phyloP scores from a whole-genome alignment of 768 basidiomycete genomes.

The Lentinus tigrinus region DNA sequence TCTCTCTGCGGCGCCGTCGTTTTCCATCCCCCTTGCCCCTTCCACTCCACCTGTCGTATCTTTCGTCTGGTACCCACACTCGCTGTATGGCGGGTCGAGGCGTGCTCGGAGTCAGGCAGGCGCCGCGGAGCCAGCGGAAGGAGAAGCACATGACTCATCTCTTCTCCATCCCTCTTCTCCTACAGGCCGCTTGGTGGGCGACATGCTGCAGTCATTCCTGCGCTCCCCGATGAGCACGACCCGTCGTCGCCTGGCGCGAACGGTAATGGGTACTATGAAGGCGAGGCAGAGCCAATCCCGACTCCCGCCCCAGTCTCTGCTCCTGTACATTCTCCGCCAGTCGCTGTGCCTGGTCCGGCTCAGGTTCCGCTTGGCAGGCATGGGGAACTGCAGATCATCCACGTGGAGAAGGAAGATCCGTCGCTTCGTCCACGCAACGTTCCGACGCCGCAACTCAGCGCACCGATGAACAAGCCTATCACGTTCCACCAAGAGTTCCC shows the following conservation, averaged over 20 bases:
- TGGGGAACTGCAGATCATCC: slow-evolving; percentile 30
- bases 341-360: not conserved
- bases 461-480: slow-evolving; percentile 20
- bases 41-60: not conserved
- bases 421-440: slow-evolving; percentile 10
- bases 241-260: slow-evolving; percentile 5
- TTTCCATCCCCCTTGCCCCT: not conserved
- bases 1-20: not conserved
- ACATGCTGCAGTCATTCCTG: slow-evolving; percentile 80
- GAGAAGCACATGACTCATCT: slow-evolving; percentile 13
- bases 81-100: not conserved
- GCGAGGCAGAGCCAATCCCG: slow-evolving; percentile 7
- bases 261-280: slow-evolving; percentile 14
- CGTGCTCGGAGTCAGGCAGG: not conserved
- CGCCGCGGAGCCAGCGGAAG: not conserved
- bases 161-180: slow-evolving; percentile 17
- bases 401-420: slow-evolving; percentile 23
- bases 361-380: not conserved
- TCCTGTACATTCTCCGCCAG: no score
- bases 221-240: slow-evolving; percentile 65
- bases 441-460: slow-evolving; percentile 9
- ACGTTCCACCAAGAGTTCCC: slow-evolving; percentile 29
- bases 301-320: not conserved
- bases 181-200: slow-evolving; percentile 74
- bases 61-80: not conserved